These are phyloP conservation scores for Porphyrellus cyaneotinctus DNA, from an alignment of 768 basidiomycete genomes.

Conservation along the genomic window DNA sequence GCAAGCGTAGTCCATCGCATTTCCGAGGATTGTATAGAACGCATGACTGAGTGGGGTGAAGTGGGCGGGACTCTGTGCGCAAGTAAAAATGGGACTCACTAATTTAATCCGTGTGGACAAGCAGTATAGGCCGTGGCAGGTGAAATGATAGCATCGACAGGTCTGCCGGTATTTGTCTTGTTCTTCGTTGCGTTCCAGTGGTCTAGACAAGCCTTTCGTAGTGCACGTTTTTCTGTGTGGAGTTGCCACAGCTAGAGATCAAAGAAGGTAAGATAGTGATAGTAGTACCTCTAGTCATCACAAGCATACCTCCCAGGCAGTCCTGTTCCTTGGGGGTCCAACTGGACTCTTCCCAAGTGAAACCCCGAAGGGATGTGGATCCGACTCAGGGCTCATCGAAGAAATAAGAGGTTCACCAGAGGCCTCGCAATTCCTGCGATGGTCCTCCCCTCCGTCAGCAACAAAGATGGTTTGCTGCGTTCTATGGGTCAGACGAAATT, in stretches of 20 bases:
- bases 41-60: conserved; percentile 27
- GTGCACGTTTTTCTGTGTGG: conserved; percentile 36
- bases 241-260: conserved; percentile 42
- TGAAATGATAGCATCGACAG: conserved; percentile 50
- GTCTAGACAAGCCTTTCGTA: conserved; percentile 45
- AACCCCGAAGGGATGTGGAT: conserved; percentile 35
- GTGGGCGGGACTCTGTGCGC: conserved; percentile 15
- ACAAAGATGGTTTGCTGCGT: conserved; percentile 36
- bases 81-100: conserved; percentile 24
- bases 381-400: conserved; percentile 34
- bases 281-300: not conserved
- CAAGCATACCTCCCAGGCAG: conserved; percentile 40
- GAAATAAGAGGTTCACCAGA: conserved; percentile 43
- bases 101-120: conserved; percentile 42
- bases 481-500: not conserved
- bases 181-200: conserved; percentile 45
- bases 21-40: conserved; percentile 45
- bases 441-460: conserved; percentile 42
- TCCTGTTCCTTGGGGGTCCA: conserved; percentile 38
- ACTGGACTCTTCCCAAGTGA: conserved; percentile 44
- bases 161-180: conserved; percentile 44
- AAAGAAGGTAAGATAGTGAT: not conserved
- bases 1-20: conserved; percentile 44
- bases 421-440: conserved; percentile 30
- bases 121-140: conserved; percentile 42